Conservation (phyloP, 139 green algal species). For the Chlorella sp. region DNA sequence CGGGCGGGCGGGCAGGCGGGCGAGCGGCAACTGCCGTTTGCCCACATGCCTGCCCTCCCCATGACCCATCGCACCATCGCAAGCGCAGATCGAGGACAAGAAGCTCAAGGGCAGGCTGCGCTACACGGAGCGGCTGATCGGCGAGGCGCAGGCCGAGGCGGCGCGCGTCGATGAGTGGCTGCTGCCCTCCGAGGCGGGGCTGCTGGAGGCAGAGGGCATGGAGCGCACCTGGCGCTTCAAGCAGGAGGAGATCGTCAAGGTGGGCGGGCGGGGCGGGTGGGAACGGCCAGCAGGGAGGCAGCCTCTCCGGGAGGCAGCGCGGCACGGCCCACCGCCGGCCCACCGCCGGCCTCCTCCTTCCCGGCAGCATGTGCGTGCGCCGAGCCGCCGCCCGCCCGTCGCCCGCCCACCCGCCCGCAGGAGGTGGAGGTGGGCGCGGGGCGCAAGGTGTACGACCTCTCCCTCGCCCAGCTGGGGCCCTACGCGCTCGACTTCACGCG, state of each 20-base stretch:
- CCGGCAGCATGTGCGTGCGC: no score
- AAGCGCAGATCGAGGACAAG: slow-evolving; percentile 71
- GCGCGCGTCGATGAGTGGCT: slow-evolving; percentile 81
- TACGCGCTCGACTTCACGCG: slow-evolving; percentile 82
- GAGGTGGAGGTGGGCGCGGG: slow-evolving; percentile 63
- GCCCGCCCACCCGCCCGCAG: no score
- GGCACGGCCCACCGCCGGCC: no score
- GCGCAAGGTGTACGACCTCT: slow-evolving; percentile 90
- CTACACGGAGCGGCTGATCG: slow-evolving; percentile 61
- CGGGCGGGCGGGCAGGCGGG: neutral
- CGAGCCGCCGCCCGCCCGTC: no score
- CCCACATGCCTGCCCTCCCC: neutral
- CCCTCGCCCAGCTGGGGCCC: slow-evolving; percentile 76
- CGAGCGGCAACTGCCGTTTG: neutral
- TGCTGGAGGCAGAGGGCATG: slow-evolving; percentile 87
- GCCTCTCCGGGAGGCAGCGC: neutral
- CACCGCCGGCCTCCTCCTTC: no score
- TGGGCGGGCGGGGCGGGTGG: no score
- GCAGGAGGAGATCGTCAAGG: slow-evolving; percentile 81
- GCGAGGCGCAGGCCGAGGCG: slow-evolving; percentile 62
- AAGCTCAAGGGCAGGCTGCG: slow-evolving; percentile 85
- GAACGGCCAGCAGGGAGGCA: neutral
- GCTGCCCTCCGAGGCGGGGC: slow-evolving; percentile 73
- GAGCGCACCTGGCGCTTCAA: slow-evolving; percentile 90
- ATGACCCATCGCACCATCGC: no score